phyloP scores from a whole-genome alignment of 371 early-diverging fungal genomes.

The Mortierella sp. region DNA sequence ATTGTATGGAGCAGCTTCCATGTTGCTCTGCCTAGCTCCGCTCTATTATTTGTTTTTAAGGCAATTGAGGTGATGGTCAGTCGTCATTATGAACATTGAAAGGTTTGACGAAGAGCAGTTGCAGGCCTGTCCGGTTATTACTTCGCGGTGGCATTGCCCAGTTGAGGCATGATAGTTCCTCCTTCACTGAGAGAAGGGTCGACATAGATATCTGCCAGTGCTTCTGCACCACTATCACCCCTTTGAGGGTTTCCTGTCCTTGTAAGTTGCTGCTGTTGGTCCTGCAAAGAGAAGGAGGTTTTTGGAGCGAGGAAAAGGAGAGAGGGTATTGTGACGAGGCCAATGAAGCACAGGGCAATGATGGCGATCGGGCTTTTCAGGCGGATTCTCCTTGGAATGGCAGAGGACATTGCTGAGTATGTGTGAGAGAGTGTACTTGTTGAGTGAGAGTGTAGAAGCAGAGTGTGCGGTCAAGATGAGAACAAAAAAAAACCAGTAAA shows the following conservation, averaged over 20 bases:
- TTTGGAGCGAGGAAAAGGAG: constrained; percentile 21
- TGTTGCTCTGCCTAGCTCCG: constrained; percentile 87
- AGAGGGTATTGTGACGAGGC: constrained; percentile 30
- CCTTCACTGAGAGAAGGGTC: constrained; percentile 50
- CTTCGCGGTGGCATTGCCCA: constrained; percentile 87
- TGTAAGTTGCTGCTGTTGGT: constrained; percentile 1
- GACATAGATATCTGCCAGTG: constrained; percentile 15
- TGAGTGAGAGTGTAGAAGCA: neutral
- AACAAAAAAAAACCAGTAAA: neutral
- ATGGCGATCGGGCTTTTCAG: constrained; percentile 31
- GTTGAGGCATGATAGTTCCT: constrained; percentile 80
- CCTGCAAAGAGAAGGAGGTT: neutral
- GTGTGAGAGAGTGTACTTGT: neutral
- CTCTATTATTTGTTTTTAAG: constrained; percentile 61
- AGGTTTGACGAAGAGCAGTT: too few relatives aligned
- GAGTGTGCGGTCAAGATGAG: neutral
- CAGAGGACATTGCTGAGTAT: neutral
- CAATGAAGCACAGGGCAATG: constrained; percentile 42
- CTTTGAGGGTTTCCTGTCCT: neutral
- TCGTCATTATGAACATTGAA: too few relatives aligned
- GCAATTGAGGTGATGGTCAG: too few relatives aligned
- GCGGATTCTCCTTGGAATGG: constrained; percentile 26
- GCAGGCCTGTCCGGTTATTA: constrained; percentile 36
- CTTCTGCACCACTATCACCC: neutral
- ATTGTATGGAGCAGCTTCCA: constrained; percentile 97